Conservation (phyloP, 78 protist species). For the Tieghemostelium lacteum region DNA sequence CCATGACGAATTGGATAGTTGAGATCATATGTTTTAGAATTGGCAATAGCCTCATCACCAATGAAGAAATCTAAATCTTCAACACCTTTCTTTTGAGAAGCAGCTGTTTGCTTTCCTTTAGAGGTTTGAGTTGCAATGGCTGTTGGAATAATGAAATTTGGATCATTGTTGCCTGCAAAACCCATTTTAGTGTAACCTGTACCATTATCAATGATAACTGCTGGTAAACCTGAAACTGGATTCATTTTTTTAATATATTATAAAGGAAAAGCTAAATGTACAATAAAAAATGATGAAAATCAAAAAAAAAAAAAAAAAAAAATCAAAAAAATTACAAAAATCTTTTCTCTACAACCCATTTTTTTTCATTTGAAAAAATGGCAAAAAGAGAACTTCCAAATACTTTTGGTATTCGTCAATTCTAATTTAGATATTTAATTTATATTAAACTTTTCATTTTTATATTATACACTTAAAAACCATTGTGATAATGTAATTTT, state of each 20-base stretch:
- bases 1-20: constrained; percentile 97
- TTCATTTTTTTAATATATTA: constrained; percentile 54
- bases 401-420: no score
- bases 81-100: constrained; percentile 87
- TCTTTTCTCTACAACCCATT: not conserved
- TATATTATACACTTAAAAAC: no score
- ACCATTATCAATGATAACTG: constrained; percentile 97
- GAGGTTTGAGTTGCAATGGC: constrained; percentile 89
- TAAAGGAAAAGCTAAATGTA: not conserved
- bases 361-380: constrained; percentile 4
- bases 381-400: constrained; percentile 1
- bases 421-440: no score
- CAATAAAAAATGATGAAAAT: not conserved
- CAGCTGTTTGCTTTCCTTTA: constrained; percentile 81
- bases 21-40: constrained; percentile 81
- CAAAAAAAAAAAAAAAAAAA: not conserved
- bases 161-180: constrained; percentile 97
- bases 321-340: constrained; percentile 6
- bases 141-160: constrained; percentile 97
- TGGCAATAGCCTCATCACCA: constrained; percentile 95
- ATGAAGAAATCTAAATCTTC: constrained; percentile 99
- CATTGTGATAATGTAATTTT: no score
- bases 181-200: constrained; percentile 99
- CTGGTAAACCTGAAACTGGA: constrained; percentile 88
- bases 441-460: no score